Evolutionary conservation across 805 yeast species (phyloP).

Genomic region (Brettanomyces anomalus): DNA sequence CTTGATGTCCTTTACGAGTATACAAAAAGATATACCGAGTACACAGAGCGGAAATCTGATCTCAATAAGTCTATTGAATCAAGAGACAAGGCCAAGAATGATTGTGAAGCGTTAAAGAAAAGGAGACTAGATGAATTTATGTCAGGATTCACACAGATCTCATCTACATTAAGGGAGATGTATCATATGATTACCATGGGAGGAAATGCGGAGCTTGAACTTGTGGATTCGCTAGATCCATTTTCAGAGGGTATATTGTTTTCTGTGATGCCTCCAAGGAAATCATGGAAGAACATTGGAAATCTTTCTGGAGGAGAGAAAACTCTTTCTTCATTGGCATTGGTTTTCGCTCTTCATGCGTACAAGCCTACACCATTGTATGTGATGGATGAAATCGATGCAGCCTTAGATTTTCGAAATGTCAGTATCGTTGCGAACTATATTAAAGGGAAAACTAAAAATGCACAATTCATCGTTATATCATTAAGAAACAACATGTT

Average conservation of each 20-base stretch:
- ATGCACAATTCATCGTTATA: slow-evolving; percentile 94
- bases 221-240: slow-evolving; percentile 95
- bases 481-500: slow-evolving; percentile 96
- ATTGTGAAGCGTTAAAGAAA: slow-evolving; percentile 61
- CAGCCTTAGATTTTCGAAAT: slow-evolving; percentile 94
- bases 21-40: slow-evolving; percentile 57
- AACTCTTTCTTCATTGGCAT: slow-evolving; percentile 86
- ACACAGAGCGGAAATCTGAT: slow-evolving; percentile 50
- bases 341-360: slow-evolving; percentile 85
- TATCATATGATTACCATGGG: slow-evolving; percentile 99
- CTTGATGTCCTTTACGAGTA: slow-evolving; percentile 72
- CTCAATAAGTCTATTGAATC: slow-evolving; percentile 56
- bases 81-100: slow-evolving; percentile 55
- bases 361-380: slow-evolving; percentile 99
- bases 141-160: slow-evolving; percentile 83
- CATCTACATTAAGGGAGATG: slow-evolving; percentile 88
- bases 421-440: slow-evolving; percentile 97
- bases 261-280: slow-evolving; percentile 98
- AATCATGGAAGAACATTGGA: slow-evolving; percentile 93
- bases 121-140: slow-evolving; percentile 80
- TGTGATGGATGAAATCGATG: slow-evolving; percentile 95
- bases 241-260: slow-evolving; percentile 94
- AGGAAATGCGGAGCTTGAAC: slow-evolving; percentile 94
- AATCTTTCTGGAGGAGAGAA: slow-evolving; percentile 97
- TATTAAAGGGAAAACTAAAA: slow-evolving; percentile 88